Evolutionary conservation across 495 filamentous ascomycete species (phyloP).

Genomic region (Parmelia sp.): DNA sequence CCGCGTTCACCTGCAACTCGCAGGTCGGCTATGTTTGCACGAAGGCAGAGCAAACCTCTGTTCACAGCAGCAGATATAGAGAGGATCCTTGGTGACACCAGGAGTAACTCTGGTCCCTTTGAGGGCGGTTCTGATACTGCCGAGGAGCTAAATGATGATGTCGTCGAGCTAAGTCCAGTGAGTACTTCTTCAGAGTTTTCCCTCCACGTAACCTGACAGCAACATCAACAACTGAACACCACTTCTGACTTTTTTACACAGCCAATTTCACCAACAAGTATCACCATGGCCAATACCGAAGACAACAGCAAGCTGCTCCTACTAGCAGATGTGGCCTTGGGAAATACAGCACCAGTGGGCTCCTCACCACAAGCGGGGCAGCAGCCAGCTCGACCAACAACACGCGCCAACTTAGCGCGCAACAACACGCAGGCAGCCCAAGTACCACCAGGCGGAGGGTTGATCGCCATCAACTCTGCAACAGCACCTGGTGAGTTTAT

Average conservation of each 20-base stretch:
- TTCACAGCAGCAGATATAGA: neutral
- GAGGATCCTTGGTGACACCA: neutral
- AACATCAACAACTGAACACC: neutral
- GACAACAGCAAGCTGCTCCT: neutral
- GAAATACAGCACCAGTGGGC: too few relatives aligned
- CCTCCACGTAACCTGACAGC: neutral
- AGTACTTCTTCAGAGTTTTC: neutral
- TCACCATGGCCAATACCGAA: neutral
- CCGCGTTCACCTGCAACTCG: neutral
- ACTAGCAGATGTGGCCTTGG: neutral
- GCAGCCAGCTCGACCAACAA: neutral
- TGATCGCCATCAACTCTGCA: neutral
- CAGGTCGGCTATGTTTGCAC: neutral
- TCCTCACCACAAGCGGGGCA: neutral
- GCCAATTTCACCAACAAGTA: neutral
- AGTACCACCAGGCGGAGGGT: neutral
- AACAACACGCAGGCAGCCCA: neutral
- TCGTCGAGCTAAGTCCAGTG: neutral
- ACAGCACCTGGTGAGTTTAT: neutral
- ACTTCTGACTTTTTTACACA: neutral
- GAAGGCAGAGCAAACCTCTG: neutral
- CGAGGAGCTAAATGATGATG: too few relatives aligned
- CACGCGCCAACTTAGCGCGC: neutral
- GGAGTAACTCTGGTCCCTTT: too few relatives aligned
- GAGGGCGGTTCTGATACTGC: too few relatives aligned